Conservation (phyloP, 192 early-diverging fungal genomes). For the Rhizoclosmatium sp. region DNA sequence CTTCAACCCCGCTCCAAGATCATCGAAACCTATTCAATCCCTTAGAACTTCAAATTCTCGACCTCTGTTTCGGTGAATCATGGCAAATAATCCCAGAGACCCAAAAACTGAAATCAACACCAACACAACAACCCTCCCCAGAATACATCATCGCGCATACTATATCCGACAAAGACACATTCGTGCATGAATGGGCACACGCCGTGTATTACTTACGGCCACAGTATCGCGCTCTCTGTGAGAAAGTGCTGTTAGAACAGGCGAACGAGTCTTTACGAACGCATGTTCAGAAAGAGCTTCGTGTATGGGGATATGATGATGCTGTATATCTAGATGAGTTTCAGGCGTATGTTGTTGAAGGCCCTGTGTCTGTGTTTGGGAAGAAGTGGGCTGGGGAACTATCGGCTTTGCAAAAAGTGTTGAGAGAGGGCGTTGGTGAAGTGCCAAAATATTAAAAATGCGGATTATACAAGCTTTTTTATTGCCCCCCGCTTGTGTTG, state of each 20-base stretch:
- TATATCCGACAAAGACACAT: conserved; percentile 45
- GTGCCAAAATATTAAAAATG: conserved; percentile 1
- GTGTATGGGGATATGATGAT: conserved; percentile 49
- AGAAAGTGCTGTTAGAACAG: conserved; percentile 28
- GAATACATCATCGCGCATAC: conserved; percentile 54
- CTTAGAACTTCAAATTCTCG: background rate
- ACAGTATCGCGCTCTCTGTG: conserved; percentile 38
- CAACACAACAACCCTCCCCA: background rate
- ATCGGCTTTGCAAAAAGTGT: conserved; percentile 23
- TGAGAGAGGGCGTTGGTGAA: conserved; percentile 23
- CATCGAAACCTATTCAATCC: conserved; percentile 6
- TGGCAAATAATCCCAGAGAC: background rate
- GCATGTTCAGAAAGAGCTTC: conserved; percentile 52
- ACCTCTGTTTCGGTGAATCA: background rate
- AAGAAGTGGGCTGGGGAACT: conserved; percentile 45
- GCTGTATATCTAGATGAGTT: conserved; percentile 59
- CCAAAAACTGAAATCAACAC: background rate
- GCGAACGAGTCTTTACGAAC: conserved; percentile 8
- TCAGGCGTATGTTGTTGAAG: conserved; percentile 63
- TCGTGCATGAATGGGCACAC: conserved; percentile 65
- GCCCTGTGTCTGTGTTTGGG: conserved; percentile 54
- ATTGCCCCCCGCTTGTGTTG: background rate
- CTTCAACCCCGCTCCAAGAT: background rate
- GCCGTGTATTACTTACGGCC: conserved; percentile 43
- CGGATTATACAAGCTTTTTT: background rate